Evolutionary conservation across 163 green algal species (phyloP), one percentile per base, ranked within the genome.

Genomic region (Chlamydomonas reinhardtii): DNA sequence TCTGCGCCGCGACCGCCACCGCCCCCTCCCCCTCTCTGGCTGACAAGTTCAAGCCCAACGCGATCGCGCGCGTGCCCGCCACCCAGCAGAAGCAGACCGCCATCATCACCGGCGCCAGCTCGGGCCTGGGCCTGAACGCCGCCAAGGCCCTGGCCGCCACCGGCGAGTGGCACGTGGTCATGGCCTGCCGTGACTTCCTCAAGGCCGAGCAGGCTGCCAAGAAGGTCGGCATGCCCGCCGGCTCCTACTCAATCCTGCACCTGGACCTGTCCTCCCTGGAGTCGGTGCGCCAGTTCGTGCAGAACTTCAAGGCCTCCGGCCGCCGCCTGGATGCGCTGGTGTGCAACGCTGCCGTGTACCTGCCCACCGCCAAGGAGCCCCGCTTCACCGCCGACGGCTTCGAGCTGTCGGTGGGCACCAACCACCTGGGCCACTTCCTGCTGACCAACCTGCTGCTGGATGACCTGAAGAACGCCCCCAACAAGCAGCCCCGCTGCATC

Each of bases 381-480:
- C 91, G 74, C 43, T 98, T 94, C 92, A 98, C 94, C 25, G 93
- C 96, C 31, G 97, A 99, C 84, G 97, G 96, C 82, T 97, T 95
- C 85, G 95, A 97, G 89, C 71, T 97, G 39, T 93, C 89, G 24
- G 93, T 97, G 29, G 93, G 84, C 73, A 96, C 94, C 75, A 99
- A 98, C 95, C 97, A 99, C 92, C 93, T 99, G 73, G 95, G 94
- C 48, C 97, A 99, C 95, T 98, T 99, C 94, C 92, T 98, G 86
- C 93, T 99, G 73, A 89, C 89, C 54, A 96, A 98, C 91, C 86
- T 98, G 78, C 88, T 99, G 82, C 81, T 98, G 83, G 89, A 97
- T 32, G 93, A 98, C 83, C 91, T 98, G 39, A 91, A 97, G 90
- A 87, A 94, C 43, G 89, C 93, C 14, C 89, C 93, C 68, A 87